Evolutionary conservation across 1,284 basidiomycete species (phyloP), one percentile per base, ranked within the genome.

Genomic region (Boletus holoroseus): DNA sequence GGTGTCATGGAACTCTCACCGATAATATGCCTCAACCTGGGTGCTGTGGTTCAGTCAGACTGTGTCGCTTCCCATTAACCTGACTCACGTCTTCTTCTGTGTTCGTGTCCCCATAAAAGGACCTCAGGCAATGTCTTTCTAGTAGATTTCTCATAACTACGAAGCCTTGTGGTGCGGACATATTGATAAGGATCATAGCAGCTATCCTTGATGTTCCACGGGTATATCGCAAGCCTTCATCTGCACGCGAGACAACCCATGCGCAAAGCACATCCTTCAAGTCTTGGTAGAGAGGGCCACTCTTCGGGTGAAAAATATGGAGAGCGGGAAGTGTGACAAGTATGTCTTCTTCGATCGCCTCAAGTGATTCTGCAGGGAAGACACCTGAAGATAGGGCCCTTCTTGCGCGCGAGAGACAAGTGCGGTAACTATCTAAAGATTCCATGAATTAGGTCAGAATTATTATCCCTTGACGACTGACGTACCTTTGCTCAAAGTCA

Each of bases 121-220:
- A 86, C 39, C 87, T 81, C 64, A 95, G 68, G 64, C 88, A 90
- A 64, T 92, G 88, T 50, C 92, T 78, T 64, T 92, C 86, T 51
- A 96, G 71, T 26, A 99, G 71, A 68, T 99, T 99, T 52, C 91
- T 76, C 74, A 98, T 82, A 4, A 88, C 83, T 47, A 93, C 72
- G 64, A 98, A 97, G 0, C 86, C 92, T 63, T 83, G 82, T 32
- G 83, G 79, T 11, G 79, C 71, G 0, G 90, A 74, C 78, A 96
- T 88, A 62, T 89, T 94, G 61, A 98, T 76, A 31, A 98, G 73
- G 53, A 96, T 76, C 86, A 96, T 94, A 0, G 88, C 93, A 9
- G 88, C 89, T 34, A 96, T 77, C 71, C 79, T 84, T 27, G 85
- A 78, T n/a, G 77, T 74, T 8, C 85, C 79, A 50, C 71, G 58